phyloP scores from a whole-genome alignment of 2,329 filamentous ascomycete species.

The Fusarium domesticum region DNA sequence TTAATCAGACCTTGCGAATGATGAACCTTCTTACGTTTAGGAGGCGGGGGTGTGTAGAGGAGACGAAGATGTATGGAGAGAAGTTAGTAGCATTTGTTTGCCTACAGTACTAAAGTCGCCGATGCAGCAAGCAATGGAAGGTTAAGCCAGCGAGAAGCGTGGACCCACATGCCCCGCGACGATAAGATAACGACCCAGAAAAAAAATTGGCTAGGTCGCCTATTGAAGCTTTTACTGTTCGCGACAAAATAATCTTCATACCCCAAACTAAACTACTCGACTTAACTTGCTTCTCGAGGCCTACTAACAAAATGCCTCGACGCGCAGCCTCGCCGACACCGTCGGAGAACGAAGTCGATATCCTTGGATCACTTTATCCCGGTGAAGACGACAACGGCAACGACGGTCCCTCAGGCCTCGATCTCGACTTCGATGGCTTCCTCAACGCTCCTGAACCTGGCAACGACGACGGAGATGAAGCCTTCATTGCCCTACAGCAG shows the following conservation, averaged over 20 bases:
- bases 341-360: conserved; percentile 91
- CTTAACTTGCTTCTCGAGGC: conserved; percentile 5
- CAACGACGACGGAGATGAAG: conserved; percentile 70
- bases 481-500: conserved; percentile 86
- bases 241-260: neutral
- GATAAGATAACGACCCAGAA: neutral
- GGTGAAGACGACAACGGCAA: conserved; percentile 51
- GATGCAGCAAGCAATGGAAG: neutral
- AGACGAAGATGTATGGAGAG: neutral
- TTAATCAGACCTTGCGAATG: too few species aligned
- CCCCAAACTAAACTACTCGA: conserved; percentile 7
- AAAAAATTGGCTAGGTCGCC: conserved; percentile 2
- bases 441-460: conserved; percentile 48
- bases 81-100: neutral
- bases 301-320: conserved; percentile 56
- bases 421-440: conserved; percentile 59
- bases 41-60: too few species aligned
- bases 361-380: conserved; percentile 73
- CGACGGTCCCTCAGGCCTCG: conserved; percentile 38
- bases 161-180: neutral
- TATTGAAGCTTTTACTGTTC: conserved; percentile 5
- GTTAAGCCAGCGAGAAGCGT: neutral
- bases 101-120: neutral
- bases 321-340: conserved; percentile 75
- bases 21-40: too few species aligned